A percentile compares a stretch with the other conserved stretches of the same genome.
These are phyloP conservation scores for Bremia lactucae DNA, from an alignment of 352 stramenopile species.

Conservation along the genomic window DNA sequence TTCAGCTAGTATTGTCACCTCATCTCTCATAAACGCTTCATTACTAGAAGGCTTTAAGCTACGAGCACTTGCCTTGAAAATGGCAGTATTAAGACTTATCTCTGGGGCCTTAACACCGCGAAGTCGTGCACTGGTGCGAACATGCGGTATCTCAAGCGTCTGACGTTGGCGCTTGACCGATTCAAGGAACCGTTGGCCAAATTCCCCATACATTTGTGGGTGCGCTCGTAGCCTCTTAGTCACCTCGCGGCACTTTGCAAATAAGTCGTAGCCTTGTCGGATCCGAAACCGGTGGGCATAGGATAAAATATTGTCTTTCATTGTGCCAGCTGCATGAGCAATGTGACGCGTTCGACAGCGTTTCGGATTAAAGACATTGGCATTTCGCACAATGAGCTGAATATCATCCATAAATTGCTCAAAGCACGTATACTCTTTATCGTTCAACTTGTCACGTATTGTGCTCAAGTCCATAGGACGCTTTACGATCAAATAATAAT, in stretches of 20 bases:
- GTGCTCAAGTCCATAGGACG: slow-evolving; percentile 80
- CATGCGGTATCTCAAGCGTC: slow-evolving; percentile 9
- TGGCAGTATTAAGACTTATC: slow-evolving; percentile 16
- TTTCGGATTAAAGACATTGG: slow-evolving; percentile 85
- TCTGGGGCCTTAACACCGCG: slow-evolving; percentile 39
- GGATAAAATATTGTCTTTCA: slow-evolving; percentile 86
- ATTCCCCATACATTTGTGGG: slow-evolving; percentile 32
- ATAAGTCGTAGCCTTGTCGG: slow-evolving; percentile 83
- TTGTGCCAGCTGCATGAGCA: slow-evolving; percentile 65
- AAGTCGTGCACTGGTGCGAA: slow-evolving; percentile 27
- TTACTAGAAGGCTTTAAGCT: slow-evolving; percentile 4
- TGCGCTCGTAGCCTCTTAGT: slow-evolving; percentile 50
- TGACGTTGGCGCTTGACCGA: slow-evolving; percentile 4
- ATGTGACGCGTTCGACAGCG: slow-evolving; percentile 62
- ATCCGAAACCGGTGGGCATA: slow-evolving; percentile 82
- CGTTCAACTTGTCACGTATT: slow-evolving; percentile 86
- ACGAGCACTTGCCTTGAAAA: slow-evolving; percentile 3
- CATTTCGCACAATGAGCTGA: slow-evolving; percentile 81
- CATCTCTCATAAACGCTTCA: slow-evolving; percentile 17
- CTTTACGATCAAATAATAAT: slow-evolving; percentile 86
- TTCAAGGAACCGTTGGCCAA: slow-evolving; percentile 17
- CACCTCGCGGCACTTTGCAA: slow-evolving; percentile 75
- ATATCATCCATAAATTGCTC: slow-evolving; percentile 85
- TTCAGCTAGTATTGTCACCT: slow-evolving; percentile 4
- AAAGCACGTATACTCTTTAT: slow-evolving; percentile 83